Conservation (phyloP, 2,329 filamentous ascomycete species). For the Coniochaeta sp. region DNA sequence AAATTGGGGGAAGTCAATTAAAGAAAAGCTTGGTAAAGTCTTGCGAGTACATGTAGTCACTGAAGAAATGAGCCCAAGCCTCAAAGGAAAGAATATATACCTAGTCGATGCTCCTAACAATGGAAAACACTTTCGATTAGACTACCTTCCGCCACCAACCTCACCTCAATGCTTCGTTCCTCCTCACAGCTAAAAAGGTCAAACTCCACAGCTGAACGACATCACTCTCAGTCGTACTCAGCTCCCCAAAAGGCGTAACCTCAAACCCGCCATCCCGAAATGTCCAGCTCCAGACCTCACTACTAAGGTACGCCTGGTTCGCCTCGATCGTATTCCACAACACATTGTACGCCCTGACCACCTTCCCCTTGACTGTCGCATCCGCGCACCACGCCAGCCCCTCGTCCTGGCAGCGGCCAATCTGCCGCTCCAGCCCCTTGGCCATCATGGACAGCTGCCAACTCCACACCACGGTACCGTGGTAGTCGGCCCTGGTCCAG, state of each 20-base stretch:
- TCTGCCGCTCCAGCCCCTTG: constrained; percentile 48
- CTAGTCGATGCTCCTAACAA: too few relatives aligned
- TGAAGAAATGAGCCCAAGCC: too few relatives aligned
- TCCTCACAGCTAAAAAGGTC: constrained; percentile 44
- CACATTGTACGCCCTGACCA: constrained; percentile 46
- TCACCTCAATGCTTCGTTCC: not conserved
- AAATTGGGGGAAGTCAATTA: too few relatives aligned
- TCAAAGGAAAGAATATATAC: too few relatives aligned
- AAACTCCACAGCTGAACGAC: constrained; percentile 51
- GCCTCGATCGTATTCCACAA: constrained; percentile 55
- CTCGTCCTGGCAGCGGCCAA: constrained; percentile 37
- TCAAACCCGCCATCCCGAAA: constrained; percentile 39
- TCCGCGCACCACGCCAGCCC: not conserved
- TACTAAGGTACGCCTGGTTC: constrained; percentile 42
- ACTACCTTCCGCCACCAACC: too few relatives aligned
- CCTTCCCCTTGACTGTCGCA: constrained; percentile 28
- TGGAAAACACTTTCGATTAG: too few relatives aligned
- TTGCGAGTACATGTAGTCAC: too few relatives aligned
- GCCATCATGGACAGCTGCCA: constrained; percentile 62
- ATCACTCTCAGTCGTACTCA: constrained; percentile 41
- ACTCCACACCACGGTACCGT: constrained; percentile 58
- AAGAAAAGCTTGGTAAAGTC: too few relatives aligned
- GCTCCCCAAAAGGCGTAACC: constrained; percentile 40
- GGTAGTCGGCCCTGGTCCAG: constrained; percentile 52
- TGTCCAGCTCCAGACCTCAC: constrained; percentile 58